These are phyloP conservation scores for barrel medic (Medicago truncatula) DNA, from an alignment of 306 rosid genomes.

Conservation along the genomic window MtrunA17r5.0-ANR NC_053045.1:64591501-64592000, in stretches of 20 bases:
- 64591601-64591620: not conserved
- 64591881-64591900: constrained; percentile 82
- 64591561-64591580: not conserved
- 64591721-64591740: not conserved
- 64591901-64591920: constrained; percentile 76
- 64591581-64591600: constrained; percentile 23
- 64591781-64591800: constrained; percentile 25
- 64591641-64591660: not conserved
- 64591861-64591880: constrained; percentile 95
- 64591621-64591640: not conserved
- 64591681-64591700: not conserved
- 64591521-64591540: not conserved
- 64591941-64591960: constrained; percentile 98
- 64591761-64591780: not conserved
- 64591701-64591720: not conserved
- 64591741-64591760: not conserved
- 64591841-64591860: constrained; percentile 61
- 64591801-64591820: constrained; percentile 17
- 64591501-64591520: not conserved
- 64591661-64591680: not conserved
- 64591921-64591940: constrained; percentile 93
- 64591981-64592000: constrained; percentile 63
- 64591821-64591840: constrained; percentile 19
- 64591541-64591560: not conserved
- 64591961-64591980: constrained; percentile 81